Percentiles rank a stretch among this genome's conserved stretches.
Evolutionary conservation across 495 filamentous ascomycete genomes (phyloP).

Genomic region (Penicillium odoratum): DNA sequence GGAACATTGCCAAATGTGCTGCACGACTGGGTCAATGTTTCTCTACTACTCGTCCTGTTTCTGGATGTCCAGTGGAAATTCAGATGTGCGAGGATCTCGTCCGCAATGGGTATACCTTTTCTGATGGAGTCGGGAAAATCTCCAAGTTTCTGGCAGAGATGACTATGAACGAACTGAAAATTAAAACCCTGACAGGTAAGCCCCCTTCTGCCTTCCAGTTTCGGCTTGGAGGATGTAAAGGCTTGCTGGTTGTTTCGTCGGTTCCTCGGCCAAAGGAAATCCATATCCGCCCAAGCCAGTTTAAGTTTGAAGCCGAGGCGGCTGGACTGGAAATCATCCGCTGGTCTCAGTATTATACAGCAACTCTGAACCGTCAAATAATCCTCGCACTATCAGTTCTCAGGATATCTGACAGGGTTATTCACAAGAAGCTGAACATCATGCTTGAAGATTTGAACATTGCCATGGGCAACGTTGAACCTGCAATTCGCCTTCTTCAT

Average conservation of each 20-base stretch:
- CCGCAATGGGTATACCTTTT: slow-evolving; percentile 68
- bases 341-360: slow-evolving; percentile 68
- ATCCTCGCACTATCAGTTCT: slow-evolving; percentile 80
- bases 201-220: slow-evolving; percentile 87
- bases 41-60: slow-evolving; percentile 80
- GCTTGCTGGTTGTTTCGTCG: slow-evolving; percentile 72
- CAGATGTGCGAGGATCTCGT: slow-evolving; percentile 62
- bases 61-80: slow-evolving; percentile 38
- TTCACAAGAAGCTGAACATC: slow-evolving; percentile 61
- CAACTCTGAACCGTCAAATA: slow-evolving; percentile 84
- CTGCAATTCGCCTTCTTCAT: slow-evolving; percentile 65
- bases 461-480: slow-evolving; percentile 62
- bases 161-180: slow-evolving; percentile 61
- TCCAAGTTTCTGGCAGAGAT: slow-evolving; percentile 73
- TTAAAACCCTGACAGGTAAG: slow-evolving; percentile 44
- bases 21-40: slow-evolving; percentile 93
- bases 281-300: slow-evolving; percentile 76
- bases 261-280: slow-evolving; percentile 61
- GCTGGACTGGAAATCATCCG: slow-evolving; percentile 81
- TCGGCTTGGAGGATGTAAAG: slow-evolving; percentile 88
- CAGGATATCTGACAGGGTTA: slow-evolving; percentile 67
- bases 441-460: slow-evolving; percentile 64
- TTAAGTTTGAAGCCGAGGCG: slow-evolving; percentile 77
- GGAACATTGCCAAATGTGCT: slow-evolving; percentile 77
- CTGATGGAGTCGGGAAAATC: slow-evolving; percentile 93